Evolutionary conservation across 1,284 basidiomycete genomes (phyloP), one percentile per base, ranked within the genome.

Genomic region (Anthracocystis walkeri): DNA sequence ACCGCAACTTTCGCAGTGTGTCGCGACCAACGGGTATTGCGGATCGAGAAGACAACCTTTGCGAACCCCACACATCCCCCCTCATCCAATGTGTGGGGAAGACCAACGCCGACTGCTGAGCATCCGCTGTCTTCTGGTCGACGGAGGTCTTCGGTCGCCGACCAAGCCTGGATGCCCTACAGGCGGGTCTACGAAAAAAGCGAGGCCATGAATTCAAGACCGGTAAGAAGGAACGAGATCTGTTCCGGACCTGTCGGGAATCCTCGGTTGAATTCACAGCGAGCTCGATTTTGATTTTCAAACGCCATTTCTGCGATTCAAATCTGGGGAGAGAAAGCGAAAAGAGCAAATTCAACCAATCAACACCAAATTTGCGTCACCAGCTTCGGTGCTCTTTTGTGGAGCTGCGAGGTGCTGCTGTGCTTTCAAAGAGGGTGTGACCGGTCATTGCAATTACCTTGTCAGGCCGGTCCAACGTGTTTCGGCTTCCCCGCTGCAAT

Each of bases 181-280:
- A 46, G 18, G 25, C 44, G 14, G 44, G 44, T 18, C 20, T 4
- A 16, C 44, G 25, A 27, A 46, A 5, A 18, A 42, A 5, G 14
- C 29, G 7, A 49, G 27, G 16, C 48, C 14, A n/a, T 31, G 7
- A 18, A 20, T 51, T 14, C 5, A 41, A 16, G 12, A 38, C 59
- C 55, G 60, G 46, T 8, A 33, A 29, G 42, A 29, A 44, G 45
- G n/a, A 23, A 11, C 16, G 21, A 20, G 38, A 33, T 27, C 27
- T n/a, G 41, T 58, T 33, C 67, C 53, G 58, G 67, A 64, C 58
- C 56, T 61, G 67, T 64, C 67, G 61, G 67, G 45, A 64, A 58
- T 49, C 48, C 23, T 69, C 61, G 66, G 61, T 52, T 53, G 35
- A 55, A 55, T 35, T 14, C 35, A 14, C 14, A 38, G 35, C 35